phyloP scores from a whole-genome alignment of 768 basidiomycete species.

The Suillus subaureus region DNA sequence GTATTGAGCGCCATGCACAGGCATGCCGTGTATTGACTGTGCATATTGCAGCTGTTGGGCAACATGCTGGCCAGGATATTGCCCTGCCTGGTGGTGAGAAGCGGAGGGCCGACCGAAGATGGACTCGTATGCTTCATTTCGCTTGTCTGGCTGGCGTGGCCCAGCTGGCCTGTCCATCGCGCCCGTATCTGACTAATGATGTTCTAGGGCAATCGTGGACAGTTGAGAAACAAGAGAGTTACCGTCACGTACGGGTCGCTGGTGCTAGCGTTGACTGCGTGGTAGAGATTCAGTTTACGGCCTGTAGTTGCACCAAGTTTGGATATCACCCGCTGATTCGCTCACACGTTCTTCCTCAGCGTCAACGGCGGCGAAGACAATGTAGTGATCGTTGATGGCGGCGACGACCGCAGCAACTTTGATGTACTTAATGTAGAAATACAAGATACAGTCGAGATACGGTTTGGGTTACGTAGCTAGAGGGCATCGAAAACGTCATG shows the following conservation, averaged over 20 bases:
- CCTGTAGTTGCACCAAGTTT: slow-evolving; percentile 3
- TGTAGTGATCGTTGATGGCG: not conserved
- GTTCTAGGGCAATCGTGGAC: not conserved
- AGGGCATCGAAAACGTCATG: slow-evolving; percentile 4
- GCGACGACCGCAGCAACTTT: not conserved
- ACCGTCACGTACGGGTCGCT: not conserved
- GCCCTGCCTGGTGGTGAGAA: slow-evolving; percentile 46
- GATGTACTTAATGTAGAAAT: slow-evolving; percentile 3
- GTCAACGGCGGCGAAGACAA: not conserved
- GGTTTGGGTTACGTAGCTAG: not conserved
- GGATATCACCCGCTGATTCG: slow-evolving; percentile 1
- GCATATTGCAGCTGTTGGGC: slow-evolving; percentile 21
- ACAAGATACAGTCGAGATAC: not conserved
- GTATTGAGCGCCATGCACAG: slow-evolving; percentile 23
- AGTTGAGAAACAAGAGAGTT: not conserved
- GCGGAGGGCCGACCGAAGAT: slow-evolving; percentile 82
- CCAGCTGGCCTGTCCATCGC: slow-evolving; percentile 59
- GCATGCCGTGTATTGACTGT: slow-evolving; percentile 15
- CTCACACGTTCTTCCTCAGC: slow-evolving; percentile 7
- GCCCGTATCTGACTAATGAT: not conserved
- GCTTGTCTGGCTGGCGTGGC: slow-evolving; percentile 68
- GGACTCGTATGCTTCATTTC: slow-evolving; percentile 80
- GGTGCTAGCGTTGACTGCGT: not conserved
- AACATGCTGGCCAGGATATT: slow-evolving; percentile 12
- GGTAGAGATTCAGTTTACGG: slow-evolving; percentile 3